Evolutionary conservation across 768 basidiomycete species (phyloP), one percentile per base, ranked within the genome.

Genomic region (Phylloporus scabripes): DNA sequence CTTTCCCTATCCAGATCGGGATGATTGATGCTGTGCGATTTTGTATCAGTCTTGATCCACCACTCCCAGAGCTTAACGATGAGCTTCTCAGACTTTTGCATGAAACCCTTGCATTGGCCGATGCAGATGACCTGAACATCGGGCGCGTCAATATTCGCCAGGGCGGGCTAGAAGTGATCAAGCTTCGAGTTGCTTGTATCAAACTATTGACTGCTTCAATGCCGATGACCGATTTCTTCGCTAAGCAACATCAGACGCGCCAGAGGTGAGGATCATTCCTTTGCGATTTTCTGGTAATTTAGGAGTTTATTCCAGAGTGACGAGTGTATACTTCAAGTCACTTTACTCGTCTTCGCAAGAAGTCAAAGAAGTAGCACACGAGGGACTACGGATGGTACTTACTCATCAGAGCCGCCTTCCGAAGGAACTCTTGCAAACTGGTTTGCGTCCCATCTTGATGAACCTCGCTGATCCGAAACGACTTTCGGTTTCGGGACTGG

Each of bases 11-110:
- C 60, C 96, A 98, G 66, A 96, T 98, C 49, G 96, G 94, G 26
- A 93, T 97, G 79, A 92, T 98, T 51, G 96, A 98, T 60, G 92
- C 92, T 15, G 83, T 98, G 51, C 87, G 94, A 9, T 99, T 93
- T 65, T 91, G 92, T 63, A 81, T 99, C 53, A 87, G 81, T 49
- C 73, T 97, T 29, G 80, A 89, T 23, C 94, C 96, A 9, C 89
- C 92, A 0, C 77, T 98, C 21, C 83, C 92, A 2, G 93, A 96
- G 57, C 74, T 93, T 34, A 92, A 91, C 54, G 95, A 97, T 38
- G 93, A 97, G 65, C 80, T 97, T 41, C 74, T 92, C 42, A 85
- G 95, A 14, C 78, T 97, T 8, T 71, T 98, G 24, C 90, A 94
- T 58, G 96, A 99, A 68, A 90, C 92, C 0, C 77, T 99, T 15